Percentiles rank a stretch among this genome's conserved stretches.
phyloP scores from a whole-genome alignment of 805 yeast genomes.

The Lipomyces yamadae region DNA sequence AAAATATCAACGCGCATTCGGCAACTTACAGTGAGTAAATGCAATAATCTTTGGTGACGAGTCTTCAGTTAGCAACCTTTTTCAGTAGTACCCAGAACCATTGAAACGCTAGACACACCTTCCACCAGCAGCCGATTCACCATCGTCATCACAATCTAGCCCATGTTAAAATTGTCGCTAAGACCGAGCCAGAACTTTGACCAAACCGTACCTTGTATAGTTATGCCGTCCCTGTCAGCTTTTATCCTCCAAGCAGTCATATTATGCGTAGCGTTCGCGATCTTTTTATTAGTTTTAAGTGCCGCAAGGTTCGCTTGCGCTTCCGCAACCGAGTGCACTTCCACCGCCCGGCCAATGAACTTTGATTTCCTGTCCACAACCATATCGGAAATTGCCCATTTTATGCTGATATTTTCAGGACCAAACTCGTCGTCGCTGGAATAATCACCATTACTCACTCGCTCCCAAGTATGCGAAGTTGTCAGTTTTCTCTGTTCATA shows the following conservation, averaged over 20 bases:
- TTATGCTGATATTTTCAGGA: slow-evolving; percentile 22
- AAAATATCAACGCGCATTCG: background rate
- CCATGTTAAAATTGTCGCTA: background rate
- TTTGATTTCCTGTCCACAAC: slow-evolving; percentile 83
- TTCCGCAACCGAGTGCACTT: slow-evolving; percentile 68
- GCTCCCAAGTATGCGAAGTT: slow-evolving; percentile 21
- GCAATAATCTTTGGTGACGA: slow-evolving; percentile 29
- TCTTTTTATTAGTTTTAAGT: slow-evolving; percentile 58
- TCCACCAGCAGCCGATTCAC: slow-evolving; percentile 96
- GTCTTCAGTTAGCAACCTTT: background rate
- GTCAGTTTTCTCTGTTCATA: slow-evolving; percentile 34
- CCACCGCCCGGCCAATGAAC: slow-evolving; percentile 75
- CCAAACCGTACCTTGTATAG: slow-evolving; percentile 52
- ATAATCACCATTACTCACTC: slow-evolving; percentile 3
- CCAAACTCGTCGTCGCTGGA: slow-evolving; percentile 41
- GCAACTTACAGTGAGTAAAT: slow-evolving; percentile 39
- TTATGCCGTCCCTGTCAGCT: slow-evolving; percentile 54
- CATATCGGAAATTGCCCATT: slow-evolving; percentile 80
- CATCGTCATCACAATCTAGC: slow-evolving; percentile 90
- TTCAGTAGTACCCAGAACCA: background rate
- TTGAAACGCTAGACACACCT: slow-evolving; percentile 49
- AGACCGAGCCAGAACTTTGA: background rate
- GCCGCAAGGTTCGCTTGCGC: slow-evolving; percentile 58
- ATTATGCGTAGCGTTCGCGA: slow-evolving; percentile 72
- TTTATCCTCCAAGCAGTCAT: slow-evolving; percentile 87